Percentiles rank a stretch among this genome's conserved stretches.
These are phyloP conservation scores for Brassica balearica DNA, from an alignment of 441 rosid genomes.

Conservation along the genomic window DNA sequence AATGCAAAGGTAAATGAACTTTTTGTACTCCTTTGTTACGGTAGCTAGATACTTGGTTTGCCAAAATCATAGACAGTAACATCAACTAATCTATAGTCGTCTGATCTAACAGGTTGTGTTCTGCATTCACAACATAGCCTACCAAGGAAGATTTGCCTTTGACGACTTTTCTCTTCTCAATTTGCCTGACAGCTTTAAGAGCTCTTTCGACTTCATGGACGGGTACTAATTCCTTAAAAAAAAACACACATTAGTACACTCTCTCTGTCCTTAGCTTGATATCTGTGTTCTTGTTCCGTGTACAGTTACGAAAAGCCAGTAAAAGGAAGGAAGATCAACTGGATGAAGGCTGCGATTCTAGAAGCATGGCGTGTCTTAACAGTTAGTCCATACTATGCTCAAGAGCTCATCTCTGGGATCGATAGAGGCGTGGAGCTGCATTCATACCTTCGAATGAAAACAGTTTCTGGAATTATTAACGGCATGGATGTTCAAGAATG, in stretches of 20 bases:
- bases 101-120: constrained; percentile 64
- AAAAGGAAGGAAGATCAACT: constrained; percentile 91
- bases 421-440: constrained; percentile 87
- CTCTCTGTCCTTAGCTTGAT: not conserved
- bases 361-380: constrained; percentile 80
- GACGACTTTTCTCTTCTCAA: constrained; percentile 67
- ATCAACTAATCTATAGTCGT: constrained; percentile 21
- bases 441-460: constrained; percentile 54
- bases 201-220: constrained; percentile 83
- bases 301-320: constrained; percentile 67
- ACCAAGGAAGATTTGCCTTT: constrained; percentile 81
- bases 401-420: constrained; percentile 76
- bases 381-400: constrained; percentile 86
- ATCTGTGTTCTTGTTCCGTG: constrained; percentile 10
- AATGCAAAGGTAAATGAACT: constrained; percentile 67
- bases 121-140: constrained; percentile 92
- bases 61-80: constrained; percentile 2
- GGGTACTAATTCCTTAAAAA: constrained; percentile 49
- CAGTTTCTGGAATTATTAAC: constrained; percentile 75
- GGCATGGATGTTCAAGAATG: constrained; percentile 99
- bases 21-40: constrained; percentile 1
- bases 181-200: constrained; percentile 65
- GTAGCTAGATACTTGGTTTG: constrained; percentile 8
- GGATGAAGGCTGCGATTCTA: constrained; percentile 91
- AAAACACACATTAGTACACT: not conserved